Conservation (phyloP, 108 stramenopile genomes). For the Nitzschia putrida region DNA sequence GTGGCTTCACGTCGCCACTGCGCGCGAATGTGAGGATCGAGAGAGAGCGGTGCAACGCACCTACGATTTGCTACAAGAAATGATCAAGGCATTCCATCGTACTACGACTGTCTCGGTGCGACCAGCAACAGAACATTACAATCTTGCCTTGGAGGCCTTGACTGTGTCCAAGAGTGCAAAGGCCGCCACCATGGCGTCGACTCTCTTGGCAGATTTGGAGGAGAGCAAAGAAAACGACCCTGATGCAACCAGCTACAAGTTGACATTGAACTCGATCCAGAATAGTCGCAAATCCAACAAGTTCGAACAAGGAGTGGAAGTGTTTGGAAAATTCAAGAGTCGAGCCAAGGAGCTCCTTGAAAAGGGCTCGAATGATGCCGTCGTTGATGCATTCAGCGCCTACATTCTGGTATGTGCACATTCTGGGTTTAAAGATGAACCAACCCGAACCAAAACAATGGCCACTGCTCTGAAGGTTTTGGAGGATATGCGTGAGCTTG, state of each 20-base stretch:
- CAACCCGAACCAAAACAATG: slow-evolving; percentile 24
- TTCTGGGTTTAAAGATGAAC: slow-evolving; percentile 15
- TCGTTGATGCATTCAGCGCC: slow-evolving; percentile 50
- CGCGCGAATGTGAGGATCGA: slow-evolving; percentile 33
- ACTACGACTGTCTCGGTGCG: slow-evolving; percentile 52
- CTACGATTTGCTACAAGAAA: slow-evolving; percentile 54
- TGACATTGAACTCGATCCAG: slow-evolving; percentile 14
- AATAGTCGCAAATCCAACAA: slow-evolving; percentile 36
- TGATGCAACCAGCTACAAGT: slow-evolving; percentile 32
- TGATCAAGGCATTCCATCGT: slow-evolving; percentile 64
- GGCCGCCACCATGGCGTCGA: slow-evolving; percentile 30
- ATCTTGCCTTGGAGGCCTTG: slow-evolving; percentile 74
- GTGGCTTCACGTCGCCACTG: slow-evolving; percentile 56
- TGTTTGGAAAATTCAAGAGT: slow-evolving; percentile 13
- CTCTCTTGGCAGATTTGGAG: slow-evolving; percentile 26
- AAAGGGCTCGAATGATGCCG: background rate
- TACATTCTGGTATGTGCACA: slow-evolving; percentile 60
- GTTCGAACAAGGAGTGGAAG: slow-evolving; percentile 4
- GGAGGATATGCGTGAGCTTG: slow-evolving; percentile 45
- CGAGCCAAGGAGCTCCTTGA: slow-evolving; percentile 1
- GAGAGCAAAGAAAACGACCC: slow-evolving; percentile 10
- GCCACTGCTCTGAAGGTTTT: slow-evolving; percentile 47
- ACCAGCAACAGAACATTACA: slow-evolving; percentile 59
- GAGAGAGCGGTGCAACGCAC: slow-evolving; percentile 49
- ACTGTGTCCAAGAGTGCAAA: slow-evolving; percentile 34